phyloP scores from a whole-genome alignment of 2,329 filamentous ascomycete species.

The Podosphaera fusca region DNA sequence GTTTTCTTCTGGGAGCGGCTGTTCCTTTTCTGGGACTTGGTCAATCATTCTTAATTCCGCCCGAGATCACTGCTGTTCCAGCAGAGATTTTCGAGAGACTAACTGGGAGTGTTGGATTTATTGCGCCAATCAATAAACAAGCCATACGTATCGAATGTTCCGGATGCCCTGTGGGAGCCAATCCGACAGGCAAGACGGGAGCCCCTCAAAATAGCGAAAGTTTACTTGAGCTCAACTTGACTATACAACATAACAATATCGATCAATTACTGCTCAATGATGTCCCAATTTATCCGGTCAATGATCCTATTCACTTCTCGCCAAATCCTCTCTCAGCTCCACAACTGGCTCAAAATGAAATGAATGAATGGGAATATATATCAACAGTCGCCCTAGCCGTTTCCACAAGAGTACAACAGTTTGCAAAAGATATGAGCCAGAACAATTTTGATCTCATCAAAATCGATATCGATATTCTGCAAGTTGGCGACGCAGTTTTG shows the following conservation, averaged over 20 bases:
- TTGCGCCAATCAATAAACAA: conserved; percentile 17
- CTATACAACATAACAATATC: conserved; percentile 22
- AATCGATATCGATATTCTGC: conserved; percentile 33
- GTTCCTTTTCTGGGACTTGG: too few species aligned
- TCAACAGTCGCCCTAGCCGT: conserved; percentile 12
- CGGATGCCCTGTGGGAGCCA: conserved; percentile 25
- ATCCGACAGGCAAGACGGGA: conserved; percentile 12
- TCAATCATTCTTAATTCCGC: conserved; percentile 29
- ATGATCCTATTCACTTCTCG: conserved; percentile 13
- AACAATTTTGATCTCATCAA: conserved; percentile 28
- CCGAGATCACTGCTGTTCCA: conserved; percentile 23
- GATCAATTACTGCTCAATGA: conserved; percentile 34
- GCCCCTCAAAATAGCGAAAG: conserved; percentile 7
- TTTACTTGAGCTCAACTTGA: conserved; percentile 28
- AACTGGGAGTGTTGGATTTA: conserved; percentile 11
- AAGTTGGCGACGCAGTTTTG: conserved; percentile 33
- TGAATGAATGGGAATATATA: conserved; percentile 9
- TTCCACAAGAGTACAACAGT: conserved; percentile 14
- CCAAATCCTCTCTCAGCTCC: conserved; percentile 23
- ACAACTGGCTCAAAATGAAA: conserved; percentile 20
- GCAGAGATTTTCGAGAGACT: conserved; percentile 18
- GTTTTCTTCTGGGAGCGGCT: too few species aligned
- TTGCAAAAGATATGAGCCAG: conserved; percentile 21
- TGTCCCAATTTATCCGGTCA: conserved; percentile 32
- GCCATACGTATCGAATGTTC: conserved; percentile 28